A percentile compares a stretch with the other conserved stretches of the same genome.
Evolutionary conservation across 106 monocot genomes (phyloP).

Genomic region (Apostasia ramifera): DNA sequence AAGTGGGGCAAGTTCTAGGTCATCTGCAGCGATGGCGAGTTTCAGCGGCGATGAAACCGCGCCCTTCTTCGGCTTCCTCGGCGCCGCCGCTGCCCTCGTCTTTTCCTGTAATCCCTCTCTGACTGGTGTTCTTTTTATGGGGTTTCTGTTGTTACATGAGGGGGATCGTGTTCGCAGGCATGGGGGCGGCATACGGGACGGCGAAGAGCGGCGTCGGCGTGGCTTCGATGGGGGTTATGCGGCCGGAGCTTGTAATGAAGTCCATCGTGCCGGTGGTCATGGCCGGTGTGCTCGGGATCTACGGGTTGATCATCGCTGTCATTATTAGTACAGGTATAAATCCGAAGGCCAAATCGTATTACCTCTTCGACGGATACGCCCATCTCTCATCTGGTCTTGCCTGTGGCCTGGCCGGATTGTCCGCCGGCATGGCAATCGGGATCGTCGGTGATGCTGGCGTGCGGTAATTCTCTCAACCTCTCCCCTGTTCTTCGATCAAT

Average conservation of each 20-base stretch:
- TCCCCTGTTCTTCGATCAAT: too few relatives aligned
- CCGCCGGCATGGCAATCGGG: slow-evolving; percentile 78
- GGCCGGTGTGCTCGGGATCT: slow-evolving; percentile 89
- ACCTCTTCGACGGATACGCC: slow-evolving; percentile 74
- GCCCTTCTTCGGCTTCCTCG: slow-evolving; percentile 72
- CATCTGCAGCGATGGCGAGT: slow-evolving; percentile 2
- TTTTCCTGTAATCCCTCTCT: slow-evolving; percentile 42
- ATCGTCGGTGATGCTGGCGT: slow-evolving; percentile 86
- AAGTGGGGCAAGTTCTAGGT: too few relatives aligned
- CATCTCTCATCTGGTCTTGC: slow-evolving; percentile 74
- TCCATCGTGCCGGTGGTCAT: slow-evolving; percentile 86
- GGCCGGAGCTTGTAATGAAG: slow-evolving; percentile 90
- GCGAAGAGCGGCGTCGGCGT: slow-evolving; percentile 89
- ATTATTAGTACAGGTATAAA: slow-evolving; percentile 59
- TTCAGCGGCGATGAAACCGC: slow-evolving; percentile 73
- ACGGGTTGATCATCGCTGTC: slow-evolving; percentile 66
- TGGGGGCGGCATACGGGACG: slow-evolving; percentile 88
- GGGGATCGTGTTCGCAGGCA: slow-evolving; percentile 29
- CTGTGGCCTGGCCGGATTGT: slow-evolving; percentile 71
- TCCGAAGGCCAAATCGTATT: slow-evolving; percentile 34
- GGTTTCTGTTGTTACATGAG: too few relatives aligned
- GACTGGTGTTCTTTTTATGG: too few relatives aligned
- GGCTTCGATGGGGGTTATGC: slow-evolving; percentile 88
- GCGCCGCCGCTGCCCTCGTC: slow-evolving; percentile 65
- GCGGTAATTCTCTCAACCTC: slow-evolving; percentile 21